Evolutionary conservation across 495 filamentous ascomycete genomes (phyloP), one percentile per base, ranked within the genome.

Genomic region (Cairneyella variabilis): DNA sequence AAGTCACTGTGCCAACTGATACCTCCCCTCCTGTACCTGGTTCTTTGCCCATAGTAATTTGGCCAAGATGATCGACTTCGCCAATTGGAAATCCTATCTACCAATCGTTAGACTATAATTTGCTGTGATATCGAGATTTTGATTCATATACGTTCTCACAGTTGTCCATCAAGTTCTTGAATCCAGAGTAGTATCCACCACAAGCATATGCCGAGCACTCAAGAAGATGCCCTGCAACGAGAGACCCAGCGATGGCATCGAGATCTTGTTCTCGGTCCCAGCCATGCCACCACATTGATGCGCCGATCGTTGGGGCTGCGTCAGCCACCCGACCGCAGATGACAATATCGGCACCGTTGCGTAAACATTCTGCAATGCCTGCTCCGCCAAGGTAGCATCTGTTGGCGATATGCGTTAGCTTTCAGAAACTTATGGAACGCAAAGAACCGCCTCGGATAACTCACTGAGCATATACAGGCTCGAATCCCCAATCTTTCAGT

Each of bases 161-260:
- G 54, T 25, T 32, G 25, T 53, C 36, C 51, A 79, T 73, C 61
- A 71, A 77, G 7, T 77, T 68, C 16, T 76, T 77, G 69, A 83
- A 83, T 2, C 79, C 80, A 11, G 76, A 69, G 58, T 75, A 84
- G 60, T 83, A 80, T 9, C 72, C 78, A 1, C 80, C 78, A 16
- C 68, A 74, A 23, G 77, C 77, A 47, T 83, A 83, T n/a, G n/a
- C n/a, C n/a, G n/a, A n/a, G n/a, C n/a, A n/a, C n/a, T n/a, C n/a
- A n/a, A n/a, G n/a, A n/a, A n/a, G n/a, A 34, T 14, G 38, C 8
- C 77, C 78, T 1, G 76, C 73, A 1, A 82, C 69, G 16, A 82
- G 69, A 7, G 75, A 69, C 28, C 74, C 72, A 3, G 79, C 78
- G 7, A 83, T 53, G 47, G 75, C 67, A 50, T 79, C 70, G 8